phyloP scores from a whole-genome alignment of 306 rosid species.

The Alnus rubra region DNA sequence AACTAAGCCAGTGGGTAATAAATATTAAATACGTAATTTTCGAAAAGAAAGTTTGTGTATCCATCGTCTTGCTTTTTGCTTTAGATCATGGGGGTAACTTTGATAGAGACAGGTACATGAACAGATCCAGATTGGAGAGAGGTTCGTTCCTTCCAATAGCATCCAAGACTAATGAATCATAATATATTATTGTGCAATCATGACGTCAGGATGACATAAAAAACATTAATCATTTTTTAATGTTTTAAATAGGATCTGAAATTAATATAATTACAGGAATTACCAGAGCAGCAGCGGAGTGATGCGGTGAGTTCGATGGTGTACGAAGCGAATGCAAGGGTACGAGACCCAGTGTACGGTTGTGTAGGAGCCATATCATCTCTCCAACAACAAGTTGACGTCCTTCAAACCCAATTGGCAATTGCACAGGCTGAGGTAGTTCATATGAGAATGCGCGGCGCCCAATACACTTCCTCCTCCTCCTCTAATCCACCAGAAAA shows the following conservation, averaged over 20 bases:
- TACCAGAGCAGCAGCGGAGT: slow-evolving; percentile 79
- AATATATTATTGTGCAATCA: slow-evolving; percentile 28
- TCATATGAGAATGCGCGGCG: slow-evolving; percentile 53
- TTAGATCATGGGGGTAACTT: slow-evolving; percentile 52
- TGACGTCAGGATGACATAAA: slow-evolving; percentile 47
- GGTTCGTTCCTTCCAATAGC: neutral
- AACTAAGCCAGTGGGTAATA: neutral
- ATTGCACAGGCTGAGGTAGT: slow-evolving; percentile 79
- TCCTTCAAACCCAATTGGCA: slow-evolving; percentile 78
- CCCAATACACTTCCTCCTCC: slow-evolving; percentile 34
- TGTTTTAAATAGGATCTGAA: too few species aligned
- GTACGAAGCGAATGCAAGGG: slow-evolving; percentile 95
- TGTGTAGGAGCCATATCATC: slow-evolving; percentile 96
- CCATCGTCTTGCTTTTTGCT: slow-evolving; percentile 42
- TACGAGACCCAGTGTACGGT: slow-evolving; percentile 87
- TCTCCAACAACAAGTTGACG: slow-evolving; percentile 77
- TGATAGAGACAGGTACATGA: slow-evolving; percentile 43
- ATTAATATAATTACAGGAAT: slow-evolving; percentile 44
- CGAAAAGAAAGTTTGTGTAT: slow-evolving; percentile 21
- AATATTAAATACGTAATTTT: neutral
- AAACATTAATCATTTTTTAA: too few species aligned
- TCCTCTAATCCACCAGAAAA: slow-evolving; percentile 22
- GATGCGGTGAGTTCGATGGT: slow-evolving; percentile 98
- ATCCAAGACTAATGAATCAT: neutral
- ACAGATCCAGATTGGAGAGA: slow-evolving; percentile 45